A percentile compares a stretch with the other conserved stretches of the same genome.
Conservation (phyloP, 495 filamentous ascomycete genomes). For the Aspergillus sparsus region DNA sequence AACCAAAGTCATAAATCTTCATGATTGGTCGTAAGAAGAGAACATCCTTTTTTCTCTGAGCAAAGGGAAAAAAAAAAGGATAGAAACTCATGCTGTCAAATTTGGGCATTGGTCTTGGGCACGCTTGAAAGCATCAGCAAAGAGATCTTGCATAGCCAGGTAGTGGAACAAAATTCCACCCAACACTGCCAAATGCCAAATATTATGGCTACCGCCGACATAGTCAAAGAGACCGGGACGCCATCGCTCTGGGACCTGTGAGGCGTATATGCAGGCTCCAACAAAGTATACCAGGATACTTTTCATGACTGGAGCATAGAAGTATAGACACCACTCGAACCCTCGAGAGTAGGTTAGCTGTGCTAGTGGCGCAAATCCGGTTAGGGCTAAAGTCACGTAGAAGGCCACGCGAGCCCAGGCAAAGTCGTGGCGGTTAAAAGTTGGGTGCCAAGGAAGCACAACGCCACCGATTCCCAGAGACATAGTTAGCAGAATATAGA, state of each 20-base stretch:
- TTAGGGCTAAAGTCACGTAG: constrained; percentile 84
- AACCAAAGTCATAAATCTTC: constrained; percentile 5
- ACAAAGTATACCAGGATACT: constrained; percentile 80
- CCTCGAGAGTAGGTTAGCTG: constrained; percentile 80
- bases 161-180: constrained; percentile 98
- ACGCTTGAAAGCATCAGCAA: constrained; percentile 76
- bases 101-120: constrained; percentile 59
- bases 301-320: constrained; percentile 88
- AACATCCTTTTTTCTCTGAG: neutral
- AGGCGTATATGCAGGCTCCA: constrained; percentile 88
- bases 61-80: neutral
- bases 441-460: constrained; percentile 94
- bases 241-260: constrained; percentile 91
- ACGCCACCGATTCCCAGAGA: constrained; percentile 82
- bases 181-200: constrained; percentile 95
- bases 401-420: constrained; percentile 89
- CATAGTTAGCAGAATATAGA: constrained; percentile 82
- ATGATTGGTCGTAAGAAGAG: constrained; percentile 4
- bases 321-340: constrained; percentile 70
- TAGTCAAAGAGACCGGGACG: constrained; percentile 92
- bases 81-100: constrained; percentile 15
- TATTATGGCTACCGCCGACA: constrained; percentile 89
- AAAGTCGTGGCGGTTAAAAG: constrained; percentile 91
- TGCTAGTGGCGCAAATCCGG: constrained; percentile 83
- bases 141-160: constrained; percentile 92